These are phyloP conservation scores for Malus sylvestris DNA, from an alignment of 306 rosid genomes.

Conservation along the genomic window DNA sequence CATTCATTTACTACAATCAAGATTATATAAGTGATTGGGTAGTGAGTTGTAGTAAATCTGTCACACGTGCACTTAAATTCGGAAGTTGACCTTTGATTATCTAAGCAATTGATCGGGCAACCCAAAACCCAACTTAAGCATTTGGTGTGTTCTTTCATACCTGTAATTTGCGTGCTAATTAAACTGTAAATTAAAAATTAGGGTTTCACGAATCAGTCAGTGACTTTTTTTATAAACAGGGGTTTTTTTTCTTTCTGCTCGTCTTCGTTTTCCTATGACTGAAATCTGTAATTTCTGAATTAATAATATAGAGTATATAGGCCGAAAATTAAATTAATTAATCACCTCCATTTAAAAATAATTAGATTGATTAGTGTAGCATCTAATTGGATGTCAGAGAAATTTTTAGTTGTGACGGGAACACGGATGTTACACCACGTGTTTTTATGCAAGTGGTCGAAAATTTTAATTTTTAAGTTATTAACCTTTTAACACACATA, in stretches of 20 bases:
- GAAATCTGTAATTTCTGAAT: too few species aligned
- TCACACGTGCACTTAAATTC: constrained; percentile 35
- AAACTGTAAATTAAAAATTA: background rate
- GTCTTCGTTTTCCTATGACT: too few species aligned
- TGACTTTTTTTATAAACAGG: background rate
- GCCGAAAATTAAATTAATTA: too few species aligned
- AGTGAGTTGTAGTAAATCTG: constrained; percentile 20
- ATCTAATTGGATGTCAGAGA: background rate
- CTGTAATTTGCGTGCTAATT: constrained; percentile 1
- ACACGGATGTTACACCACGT: too few species aligned
- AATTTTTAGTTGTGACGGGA: too few species aligned
- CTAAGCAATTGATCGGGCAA: constrained; percentile 34
- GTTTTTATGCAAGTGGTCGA: too few species aligned
- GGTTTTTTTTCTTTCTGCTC: too few species aligned
- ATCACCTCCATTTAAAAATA: background rate
- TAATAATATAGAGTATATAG: too few species aligned
- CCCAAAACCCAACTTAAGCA: constrained; percentile 17
- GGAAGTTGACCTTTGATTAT: constrained; percentile 42
- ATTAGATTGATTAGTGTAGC: background rate
- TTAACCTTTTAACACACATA: too few species aligned
- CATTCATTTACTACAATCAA: background rate
- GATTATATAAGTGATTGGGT: background rate
- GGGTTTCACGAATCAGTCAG: background rate
- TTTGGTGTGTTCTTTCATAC: constrained; percentile 4
- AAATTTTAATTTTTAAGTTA: too few species aligned